These are phyloP conservation scores for Cudoniella acicularis DNA, from an alignment of 495 filamentous ascomycete genomes.

Conservation along the genomic window DNA sequence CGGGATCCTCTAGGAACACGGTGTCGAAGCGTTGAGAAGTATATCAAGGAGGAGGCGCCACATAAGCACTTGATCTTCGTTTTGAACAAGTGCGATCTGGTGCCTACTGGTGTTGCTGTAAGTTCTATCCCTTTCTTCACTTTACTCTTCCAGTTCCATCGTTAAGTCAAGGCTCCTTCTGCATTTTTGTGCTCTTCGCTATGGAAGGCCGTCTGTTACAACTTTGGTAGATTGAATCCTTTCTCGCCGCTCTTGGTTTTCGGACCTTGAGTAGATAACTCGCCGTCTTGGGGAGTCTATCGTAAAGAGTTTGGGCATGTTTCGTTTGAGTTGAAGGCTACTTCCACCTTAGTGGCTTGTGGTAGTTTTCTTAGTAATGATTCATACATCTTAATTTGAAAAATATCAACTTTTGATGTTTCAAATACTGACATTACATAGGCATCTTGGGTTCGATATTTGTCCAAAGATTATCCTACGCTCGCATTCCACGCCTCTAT, in stretches of 20 bases:
- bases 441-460: slow-evolving; percentile 78
- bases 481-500: slow-evolving; percentile 90
- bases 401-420: slow-evolving; percentile 15
- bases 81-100: slow-evolving; percentile 92
- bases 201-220: slow-evolving; percentile 94
- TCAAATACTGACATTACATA: slow-evolving; percentile 37
- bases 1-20: slow-evolving; percentile 88
- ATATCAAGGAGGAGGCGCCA: slow-evolving; percentile 85
- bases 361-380: slow-evolving; percentile 96
- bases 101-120: slow-evolving; percentile 93
- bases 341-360: slow-evolving; percentile 47
- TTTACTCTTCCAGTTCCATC: slow-evolving; percentile 40
- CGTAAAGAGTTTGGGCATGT: slow-evolving; percentile 59
- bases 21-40: slow-evolving; percentile 89
- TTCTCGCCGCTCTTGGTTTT: slow-evolving; percentile 60
- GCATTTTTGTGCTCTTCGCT: slow-evolving; percentile 40
- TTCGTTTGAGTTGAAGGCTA: slow-evolving; percentile 84
- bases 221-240: slow-evolving; percentile 86
- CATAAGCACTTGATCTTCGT: slow-evolving; percentile 94
- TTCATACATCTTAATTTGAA: slow-evolving; percentile 68
- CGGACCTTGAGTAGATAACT: slow-evolving; percentile 61
- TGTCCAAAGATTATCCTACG: slow-evolving; percentile 86
- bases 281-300: slow-evolving; percentile 83
- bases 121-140: slow-evolving; percentile 44
- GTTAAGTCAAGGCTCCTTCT: slow-evolving; percentile 94